Evolutionary conservation across 202 grass and related monocot species (phyloP), one percentile per base, ranked within the genome.

Genomic region (Carex arenaria): DNA sequence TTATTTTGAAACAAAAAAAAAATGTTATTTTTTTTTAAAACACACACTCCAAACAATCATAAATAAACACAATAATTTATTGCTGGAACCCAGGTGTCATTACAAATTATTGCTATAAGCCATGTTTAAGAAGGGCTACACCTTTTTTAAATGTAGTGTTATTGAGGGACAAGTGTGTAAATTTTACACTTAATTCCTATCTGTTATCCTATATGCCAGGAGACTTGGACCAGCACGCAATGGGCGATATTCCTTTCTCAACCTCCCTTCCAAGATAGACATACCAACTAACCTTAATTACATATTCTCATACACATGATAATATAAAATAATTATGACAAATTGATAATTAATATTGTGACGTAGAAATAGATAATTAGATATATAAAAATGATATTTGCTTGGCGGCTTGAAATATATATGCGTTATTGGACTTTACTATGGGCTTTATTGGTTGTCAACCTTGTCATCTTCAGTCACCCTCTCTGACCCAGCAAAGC

Each of bases 371-470:
- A 64, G 5, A 51, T 64, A 65, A 40, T 51, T 82, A 36, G 10
- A 15, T 47, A 82, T 69, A 82, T 32, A 30, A 67, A 18, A 53
- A 55, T 22, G 40, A 20, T 67, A 82, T 56, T 17, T 69, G 6
- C 30, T 82, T 82, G 80, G 80, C 45, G 80, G 64, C 80, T 67
- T n/a, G 26, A 56, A 69, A 32, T 32, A 28, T 66, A 67, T 67
- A 67, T 68, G 80, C 30, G 47, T 56, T 53, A 82, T 82, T 82
- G 64, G 61, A 53, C 42, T 65, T 68, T 82, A 53, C 45, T 23
- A 57, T 82, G 40, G 80, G 80, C 64, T 82, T 67, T 82, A 67
- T 56, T 67, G 64, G 80, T 54, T 82, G 80, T 82, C 80, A 82
- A 53, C 45, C 23, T 82, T 82, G 78, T 69, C 63, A 82, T 82